Evolutionary conservation across 2,329 filamentous ascomycete species (phyloP).

Genomic region (Botrytis galanthina): DNA sequence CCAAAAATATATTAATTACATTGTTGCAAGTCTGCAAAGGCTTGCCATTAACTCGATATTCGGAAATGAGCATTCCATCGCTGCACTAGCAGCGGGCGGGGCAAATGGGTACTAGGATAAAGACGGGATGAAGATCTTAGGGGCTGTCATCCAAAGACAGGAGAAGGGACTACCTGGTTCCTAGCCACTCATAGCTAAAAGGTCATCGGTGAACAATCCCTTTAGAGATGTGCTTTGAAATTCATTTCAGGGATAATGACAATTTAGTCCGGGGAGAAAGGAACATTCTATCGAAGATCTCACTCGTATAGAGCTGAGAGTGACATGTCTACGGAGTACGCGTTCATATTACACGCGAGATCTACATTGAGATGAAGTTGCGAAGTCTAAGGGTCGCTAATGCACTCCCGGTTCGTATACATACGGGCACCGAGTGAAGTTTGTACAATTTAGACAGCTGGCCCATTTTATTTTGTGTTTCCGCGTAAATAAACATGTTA

Average conservation of each 20-base stretch:
- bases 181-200: slow-evolving; percentile 9
- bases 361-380: background rate
- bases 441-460: background rate
- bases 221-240: background rate
- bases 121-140: background rate
- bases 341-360: background rate
- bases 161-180: background rate
- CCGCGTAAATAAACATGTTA: background rate
- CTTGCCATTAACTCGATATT: background rate
- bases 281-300: background rate
- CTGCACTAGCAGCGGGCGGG: background rate
- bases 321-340: background rate
- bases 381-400: background rate
- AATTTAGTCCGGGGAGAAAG: background rate
- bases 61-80: background rate
- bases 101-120: background rate
- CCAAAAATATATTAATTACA: background rate
- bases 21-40: background rate
- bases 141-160: background rate
- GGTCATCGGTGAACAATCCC: background rate
- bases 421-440: background rate
- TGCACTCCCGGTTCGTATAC: background rate
- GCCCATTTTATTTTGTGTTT: background rate
- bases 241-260: background rate
- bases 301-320: background rate